phyloP scores from a whole-genome alignment of 306 rosid genomes.

The Sechiopsis laciniata region DNA sequence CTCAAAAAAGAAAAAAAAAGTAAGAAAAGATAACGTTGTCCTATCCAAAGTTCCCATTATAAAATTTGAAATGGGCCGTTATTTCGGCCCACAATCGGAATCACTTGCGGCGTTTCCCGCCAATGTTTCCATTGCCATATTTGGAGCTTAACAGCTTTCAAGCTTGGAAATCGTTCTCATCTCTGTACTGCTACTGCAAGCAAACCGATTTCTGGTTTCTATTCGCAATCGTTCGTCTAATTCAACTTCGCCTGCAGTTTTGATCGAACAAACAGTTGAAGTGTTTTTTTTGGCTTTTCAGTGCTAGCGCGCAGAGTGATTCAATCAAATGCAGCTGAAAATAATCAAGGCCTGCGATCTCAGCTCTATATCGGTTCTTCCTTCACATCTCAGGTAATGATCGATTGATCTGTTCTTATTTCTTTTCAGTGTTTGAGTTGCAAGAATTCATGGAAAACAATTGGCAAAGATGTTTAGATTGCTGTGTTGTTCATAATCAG shows the following conservation, averaged over 20 bases:
- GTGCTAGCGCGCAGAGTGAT: conserved; percentile 9
- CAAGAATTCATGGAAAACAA: not conserved
- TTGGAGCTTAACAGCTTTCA: not conserved
- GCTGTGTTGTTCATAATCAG: not conserved
- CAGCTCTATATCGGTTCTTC: conserved; percentile 77
- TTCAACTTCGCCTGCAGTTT: not conserved
- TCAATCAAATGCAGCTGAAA: conserved; percentile 47
- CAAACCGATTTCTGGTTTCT: not conserved
- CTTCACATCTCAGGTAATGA: conserved; percentile 57
- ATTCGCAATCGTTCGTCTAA: not conserved
- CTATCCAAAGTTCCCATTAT: too few relatives aligned
- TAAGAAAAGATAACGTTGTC: too few relatives aligned
- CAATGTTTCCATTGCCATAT: not conserved
- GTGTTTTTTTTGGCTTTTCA: not conserved
- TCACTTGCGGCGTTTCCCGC: not conserved
- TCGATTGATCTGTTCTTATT: not conserved
- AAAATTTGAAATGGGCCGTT: not conserved
- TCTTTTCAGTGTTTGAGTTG: not conserved
- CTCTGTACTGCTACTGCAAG: too few relatives aligned
- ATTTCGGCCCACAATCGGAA: conserved; percentile 12
- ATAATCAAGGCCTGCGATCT: conserved; percentile 88
- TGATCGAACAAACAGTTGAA: not conserved
- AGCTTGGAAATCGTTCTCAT: not conserved
- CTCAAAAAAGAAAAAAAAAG: too few relatives aligned
- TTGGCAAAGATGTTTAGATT: not conserved